A percentile compares a stretch with the other conserved stretches of the same genome.
Evolutionary conservation across 2,329 filamentous ascomycete species (phyloP).

Genomic region (Lasiodiplodia sp.): DNA sequence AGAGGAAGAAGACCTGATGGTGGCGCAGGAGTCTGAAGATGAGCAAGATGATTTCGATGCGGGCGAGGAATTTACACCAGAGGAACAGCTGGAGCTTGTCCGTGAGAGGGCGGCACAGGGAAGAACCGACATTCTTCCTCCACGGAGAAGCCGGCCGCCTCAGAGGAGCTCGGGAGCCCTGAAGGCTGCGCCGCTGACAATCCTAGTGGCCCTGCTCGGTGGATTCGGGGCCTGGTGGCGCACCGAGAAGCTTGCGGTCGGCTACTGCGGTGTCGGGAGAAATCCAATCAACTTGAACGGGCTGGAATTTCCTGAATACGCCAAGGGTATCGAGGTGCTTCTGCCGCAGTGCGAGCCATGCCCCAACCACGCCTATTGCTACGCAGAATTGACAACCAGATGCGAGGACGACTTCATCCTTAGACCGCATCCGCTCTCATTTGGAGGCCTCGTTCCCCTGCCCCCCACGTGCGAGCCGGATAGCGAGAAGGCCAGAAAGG

Average conservation of each 20-base stretch:
- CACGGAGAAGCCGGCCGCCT: conserved; percentile 47
- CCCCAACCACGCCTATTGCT: conserved; percentile 89
- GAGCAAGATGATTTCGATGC: conserved; percentile 61
- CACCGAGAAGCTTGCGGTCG: conserved; percentile 94
- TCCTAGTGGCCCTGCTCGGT: conserved; percentile 73
- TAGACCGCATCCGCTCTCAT: conserved; percentile 80
- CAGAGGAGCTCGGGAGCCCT: conserved; percentile 57
- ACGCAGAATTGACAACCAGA: conserved; percentile 74
- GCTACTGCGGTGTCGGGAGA: conserved; percentile 85
- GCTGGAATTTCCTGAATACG: conserved; percentile 75
- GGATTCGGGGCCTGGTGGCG: conserved; percentile 85
- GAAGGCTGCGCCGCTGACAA: conserved; percentile 72
- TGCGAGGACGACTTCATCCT: conserved; percentile 91
- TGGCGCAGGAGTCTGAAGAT: conserved; percentile 24
- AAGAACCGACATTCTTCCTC: conserved; percentile 57
- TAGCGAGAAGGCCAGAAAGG: conserved; percentile 85
- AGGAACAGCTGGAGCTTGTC: conserved; percentile 80
- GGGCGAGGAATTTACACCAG: conserved; percentile 92
- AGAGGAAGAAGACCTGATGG: background rate
- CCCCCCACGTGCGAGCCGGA: conserved; percentile 94
- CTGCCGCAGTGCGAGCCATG: conserved; percentile 89
- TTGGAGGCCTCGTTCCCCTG: conserved; percentile 82
- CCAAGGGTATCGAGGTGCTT: conserved; percentile 60
- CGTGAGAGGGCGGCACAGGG: conserved; percentile 69
- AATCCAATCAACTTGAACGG: conserved; percentile 63